These are phyloP conservation scores for Endoconidiophora polonica DNA, from an alignment of 2,329 filamentous ascomycete genomes.

Conservation along the genomic window DNA sequence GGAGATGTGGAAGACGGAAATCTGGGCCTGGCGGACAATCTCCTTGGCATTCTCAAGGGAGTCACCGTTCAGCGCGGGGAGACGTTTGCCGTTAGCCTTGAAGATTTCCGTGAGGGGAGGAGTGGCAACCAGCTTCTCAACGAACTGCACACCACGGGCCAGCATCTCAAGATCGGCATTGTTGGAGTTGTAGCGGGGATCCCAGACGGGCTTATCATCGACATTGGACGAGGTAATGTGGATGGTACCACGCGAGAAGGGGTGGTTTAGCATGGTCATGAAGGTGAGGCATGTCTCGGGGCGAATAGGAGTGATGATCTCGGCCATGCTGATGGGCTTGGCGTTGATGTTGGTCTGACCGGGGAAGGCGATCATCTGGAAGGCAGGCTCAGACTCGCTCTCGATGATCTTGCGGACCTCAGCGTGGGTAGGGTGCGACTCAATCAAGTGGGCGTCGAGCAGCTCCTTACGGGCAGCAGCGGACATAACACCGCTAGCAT, in stretches of 20 bases:
- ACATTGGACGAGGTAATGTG: conserved; percentile 34
- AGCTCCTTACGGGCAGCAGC: conserved; percentile 16
- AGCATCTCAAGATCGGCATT: conserved; percentile 40
- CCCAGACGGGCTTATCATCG: conserved; percentile 29
- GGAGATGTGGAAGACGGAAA: conserved; percentile 29
- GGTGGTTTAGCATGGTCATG: conserved; percentile 41
- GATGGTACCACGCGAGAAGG: conserved; percentile 40
- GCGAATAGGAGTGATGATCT: conserved; percentile 18
- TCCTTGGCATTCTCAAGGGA: conserved; percentile 22
- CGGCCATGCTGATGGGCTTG: conserved; percentile 15
- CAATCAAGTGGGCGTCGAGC: conserved; percentile 15
- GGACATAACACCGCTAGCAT: conserved; percentile 17
- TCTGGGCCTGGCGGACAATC: conserved; percentile 20
- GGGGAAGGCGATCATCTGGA: conserved; percentile 22
- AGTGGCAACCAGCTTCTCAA: conserved; percentile 23
- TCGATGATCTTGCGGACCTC: conserved; percentile 19
- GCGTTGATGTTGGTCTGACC: conserved; percentile 18
- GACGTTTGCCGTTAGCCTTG: conserved; percentile 19
- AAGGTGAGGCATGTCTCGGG: conserved; percentile 31
- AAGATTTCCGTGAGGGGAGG: conserved; percentile 26
- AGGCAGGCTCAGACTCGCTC: conserved; percentile 18
- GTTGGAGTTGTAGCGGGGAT: conserved; percentile 38
- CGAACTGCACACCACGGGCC: conserved; percentile 26
- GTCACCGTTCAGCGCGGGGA: conserved; percentile 19
- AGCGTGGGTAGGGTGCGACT: conserved; percentile 14